Conservation (phyloP, 305 asterid species). For the Vinca major region DNA sequence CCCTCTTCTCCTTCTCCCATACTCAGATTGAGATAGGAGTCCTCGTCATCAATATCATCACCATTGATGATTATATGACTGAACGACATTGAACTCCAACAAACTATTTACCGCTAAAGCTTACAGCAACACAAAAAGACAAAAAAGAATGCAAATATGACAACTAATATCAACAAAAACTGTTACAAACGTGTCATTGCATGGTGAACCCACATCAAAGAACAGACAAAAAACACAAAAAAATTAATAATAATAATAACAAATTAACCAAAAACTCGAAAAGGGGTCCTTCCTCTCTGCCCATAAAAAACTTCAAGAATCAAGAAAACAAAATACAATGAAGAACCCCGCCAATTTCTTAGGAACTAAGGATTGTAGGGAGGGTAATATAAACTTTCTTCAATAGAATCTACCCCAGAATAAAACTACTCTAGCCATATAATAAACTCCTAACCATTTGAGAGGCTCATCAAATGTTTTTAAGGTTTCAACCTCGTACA, state of each 20-base stretch:
- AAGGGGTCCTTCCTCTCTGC: neutral
- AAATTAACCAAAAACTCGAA: neutral
- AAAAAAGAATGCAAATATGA: neutral
- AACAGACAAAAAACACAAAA: neutral
- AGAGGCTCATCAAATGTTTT: neutral
- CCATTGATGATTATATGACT: neutral
- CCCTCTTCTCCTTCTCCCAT: conserved; percentile 2
- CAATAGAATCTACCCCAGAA: neutral
- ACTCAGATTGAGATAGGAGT: conserved; percentile 14
- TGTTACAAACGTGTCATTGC: neutral
- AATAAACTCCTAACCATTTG: neutral
- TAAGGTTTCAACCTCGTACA: neutral
- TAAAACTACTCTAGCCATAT: neutral
- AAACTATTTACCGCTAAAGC: conserved; percentile 1
- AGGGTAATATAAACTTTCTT: neutral
- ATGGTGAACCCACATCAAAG: conserved; percentile 1
- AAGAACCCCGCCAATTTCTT: neutral
- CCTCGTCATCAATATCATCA: conserved; percentile 1
- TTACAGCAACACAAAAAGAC: neutral
- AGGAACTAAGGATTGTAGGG: neutral
- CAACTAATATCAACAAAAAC: neutral
- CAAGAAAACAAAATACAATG: neutral
- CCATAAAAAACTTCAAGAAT: neutral
- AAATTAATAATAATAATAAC: neutral
- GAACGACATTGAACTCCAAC: neutral